Conservation (phyloP, 2,329 filamentous ascomycete genomes). For the Bertia moriformis region DNA sequence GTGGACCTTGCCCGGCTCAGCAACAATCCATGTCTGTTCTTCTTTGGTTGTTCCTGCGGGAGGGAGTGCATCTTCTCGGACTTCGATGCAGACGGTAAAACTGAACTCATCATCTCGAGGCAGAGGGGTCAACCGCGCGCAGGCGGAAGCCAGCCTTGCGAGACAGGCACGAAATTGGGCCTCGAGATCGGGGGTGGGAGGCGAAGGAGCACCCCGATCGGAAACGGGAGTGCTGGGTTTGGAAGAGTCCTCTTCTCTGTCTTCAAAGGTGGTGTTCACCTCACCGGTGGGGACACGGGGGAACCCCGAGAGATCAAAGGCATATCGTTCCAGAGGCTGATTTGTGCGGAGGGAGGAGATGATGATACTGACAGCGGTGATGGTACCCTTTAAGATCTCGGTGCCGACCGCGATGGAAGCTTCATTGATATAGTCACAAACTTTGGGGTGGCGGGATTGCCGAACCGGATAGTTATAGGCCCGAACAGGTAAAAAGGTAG, state of each 20-base stretch:
- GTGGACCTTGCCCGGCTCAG: slow-evolving; percentile 29
- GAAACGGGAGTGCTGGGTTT: not conserved
- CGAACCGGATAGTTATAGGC: slow-evolving; percentile 60
- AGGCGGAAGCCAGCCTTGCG: slow-evolving; percentile 7
- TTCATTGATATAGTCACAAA: slow-evolving; percentile 57
- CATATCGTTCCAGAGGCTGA: slow-evolving; percentile 20
- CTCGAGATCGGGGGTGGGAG: slow-evolving; percentile 19
- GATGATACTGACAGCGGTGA: slow-evolving; percentile 17
- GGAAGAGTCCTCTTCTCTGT: slow-evolving; percentile 2
- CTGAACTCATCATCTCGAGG: slow-evolving; percentile 28
- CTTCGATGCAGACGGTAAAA: slow-evolving; percentile 30
- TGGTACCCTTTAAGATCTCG: slow-evolving; percentile 38
- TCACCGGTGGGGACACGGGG: slow-evolving; percentile 17
- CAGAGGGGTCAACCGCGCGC: slow-evolving; percentile 22
- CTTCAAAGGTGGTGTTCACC: slow-evolving; percentile 17
- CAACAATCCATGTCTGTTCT: slow-evolving; percentile 46
- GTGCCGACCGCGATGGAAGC: slow-evolving; percentile 44
- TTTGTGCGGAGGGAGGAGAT: slow-evolving; percentile 14
- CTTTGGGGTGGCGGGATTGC: slow-evolving; percentile 54
- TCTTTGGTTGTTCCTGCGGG: slow-evolving; percentile 27
- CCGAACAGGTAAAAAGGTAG: slow-evolving; percentile 50
- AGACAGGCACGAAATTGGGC: slow-evolving; percentile 7
- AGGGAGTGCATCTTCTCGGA: slow-evolving; percentile 26
- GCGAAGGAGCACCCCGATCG: slow-evolving; percentile 11
- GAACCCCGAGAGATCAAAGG: slow-evolving; percentile 23